Conservation (phyloP, 352 stramenopile species). For the Phytophthora boehmeriae region DNA sequence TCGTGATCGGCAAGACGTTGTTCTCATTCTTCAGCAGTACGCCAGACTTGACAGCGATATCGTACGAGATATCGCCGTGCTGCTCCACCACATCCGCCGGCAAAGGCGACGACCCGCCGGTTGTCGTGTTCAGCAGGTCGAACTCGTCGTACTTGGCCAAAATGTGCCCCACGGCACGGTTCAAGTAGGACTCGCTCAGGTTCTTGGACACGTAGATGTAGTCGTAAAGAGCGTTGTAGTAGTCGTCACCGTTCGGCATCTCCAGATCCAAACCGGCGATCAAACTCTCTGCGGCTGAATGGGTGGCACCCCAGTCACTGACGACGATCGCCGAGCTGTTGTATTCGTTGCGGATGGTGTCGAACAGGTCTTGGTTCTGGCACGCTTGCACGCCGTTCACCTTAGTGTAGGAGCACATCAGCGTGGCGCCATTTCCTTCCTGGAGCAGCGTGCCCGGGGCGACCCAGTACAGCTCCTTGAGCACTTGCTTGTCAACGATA, state of each 20-base stretch:
- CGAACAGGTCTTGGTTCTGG: conserved; percentile 36
- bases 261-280: conserved; percentile 39
- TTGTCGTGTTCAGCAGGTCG: conserved; percentile 30
- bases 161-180: conserved; percentile 35
- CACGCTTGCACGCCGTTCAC: conserved; percentile 36
- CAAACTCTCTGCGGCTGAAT: conserved; percentile 35
- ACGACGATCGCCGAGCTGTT: conserved; percentile 39
- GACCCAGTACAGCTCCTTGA: conserved; percentile 38
- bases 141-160: conserved; percentile 43
- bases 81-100: conserved; percentile 27
- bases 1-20: conserved; percentile 23
- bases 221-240: conserved; percentile 40
- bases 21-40: conserved; percentile 40
- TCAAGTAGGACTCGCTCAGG: conserved; percentile 40
- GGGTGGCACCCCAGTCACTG: conserved; percentile 36
- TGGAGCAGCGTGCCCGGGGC: conserved; percentile 32
- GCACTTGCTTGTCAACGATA: conserved; percentile 32
- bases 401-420: conserved; percentile 43
- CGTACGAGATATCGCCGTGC: conserved; percentile 34
- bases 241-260: conserved; percentile 32
- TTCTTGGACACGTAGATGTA: conserved; percentile 43
- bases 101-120: conserved; percentile 26
- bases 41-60: conserved; percentile 41
- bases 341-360: conserved; percentile 39
- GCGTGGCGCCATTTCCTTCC: conserved; percentile 35